phyloP scores from a whole-genome alignment of 805 yeast genomes.

The Metschnikowia matae region DNA sequence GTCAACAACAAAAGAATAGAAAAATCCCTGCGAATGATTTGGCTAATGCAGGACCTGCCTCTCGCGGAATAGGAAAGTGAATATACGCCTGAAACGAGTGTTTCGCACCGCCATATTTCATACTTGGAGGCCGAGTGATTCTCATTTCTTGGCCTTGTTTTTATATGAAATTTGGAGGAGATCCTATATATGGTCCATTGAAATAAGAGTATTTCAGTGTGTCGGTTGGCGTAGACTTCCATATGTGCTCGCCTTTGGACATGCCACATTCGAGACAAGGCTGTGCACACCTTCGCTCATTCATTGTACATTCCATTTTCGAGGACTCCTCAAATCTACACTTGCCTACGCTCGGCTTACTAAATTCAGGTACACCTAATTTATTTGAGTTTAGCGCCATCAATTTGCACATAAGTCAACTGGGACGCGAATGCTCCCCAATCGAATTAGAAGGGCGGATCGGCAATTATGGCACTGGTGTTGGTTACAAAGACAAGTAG shows the following conservation, averaged over 20 bases:
- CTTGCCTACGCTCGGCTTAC: background rate
- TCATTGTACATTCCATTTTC: background rate
- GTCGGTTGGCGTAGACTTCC: too few species aligned
- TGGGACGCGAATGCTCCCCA: background rate
- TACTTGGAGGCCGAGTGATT: background rate
- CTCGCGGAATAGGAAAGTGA: background rate
- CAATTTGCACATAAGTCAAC: background rate
- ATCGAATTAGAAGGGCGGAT: background rate
- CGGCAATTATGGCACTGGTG: conserved; percentile 1
- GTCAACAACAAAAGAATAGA: conserved; percentile 5
- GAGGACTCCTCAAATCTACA: background rate
- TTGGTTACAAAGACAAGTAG: conserved; percentile 17
- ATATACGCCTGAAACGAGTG: background rate
- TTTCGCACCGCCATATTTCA: background rate
- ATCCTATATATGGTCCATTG: too few species aligned
- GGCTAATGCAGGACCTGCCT: conserved; percentile 5
- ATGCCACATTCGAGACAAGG: too few species aligned
- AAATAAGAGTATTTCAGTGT: too few species aligned
- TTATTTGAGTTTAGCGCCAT: conserved; percentile 2
- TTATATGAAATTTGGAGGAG: too few species aligned
- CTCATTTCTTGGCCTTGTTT: background rate
- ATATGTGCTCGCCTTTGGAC: too few species aligned
- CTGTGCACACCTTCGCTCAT: background rate
- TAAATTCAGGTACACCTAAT: conserved; percentile 1
- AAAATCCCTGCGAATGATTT: conserved; percentile 3